These are phyloP conservation scores for Cardiospermum halicacabum DNA, from an alignment of 345 rosid species.

Conservation along the genomic window DNA sequence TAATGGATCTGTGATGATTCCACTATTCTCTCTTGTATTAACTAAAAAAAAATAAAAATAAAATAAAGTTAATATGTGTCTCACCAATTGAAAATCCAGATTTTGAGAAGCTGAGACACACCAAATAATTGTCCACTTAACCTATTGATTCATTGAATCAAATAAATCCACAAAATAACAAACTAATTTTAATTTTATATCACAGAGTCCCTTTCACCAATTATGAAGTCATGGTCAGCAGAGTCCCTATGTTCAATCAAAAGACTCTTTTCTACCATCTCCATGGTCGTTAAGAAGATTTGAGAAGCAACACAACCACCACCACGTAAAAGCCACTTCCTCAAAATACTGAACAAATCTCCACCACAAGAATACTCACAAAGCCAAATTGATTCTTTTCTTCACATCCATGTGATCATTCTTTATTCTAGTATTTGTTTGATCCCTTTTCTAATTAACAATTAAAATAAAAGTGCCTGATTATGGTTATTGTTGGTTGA, in stretches of 20 bases:
- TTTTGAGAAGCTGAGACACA: constrained; percentile 3
- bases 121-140: background rate
- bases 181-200: background rate
- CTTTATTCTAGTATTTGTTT: background rate
- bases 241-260: constrained; percentile 19
- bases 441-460: background rate
- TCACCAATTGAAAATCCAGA: constrained; percentile 6
- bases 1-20: background rate
- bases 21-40: background rate
- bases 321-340: constrained; percentile 10
- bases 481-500: background rate
- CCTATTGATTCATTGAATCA: background rate
- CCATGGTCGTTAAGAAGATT: constrained; percentile 11
- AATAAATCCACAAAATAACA: background rate
- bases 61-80: background rate
- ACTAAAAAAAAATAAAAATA: no score
- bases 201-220: constrained; percentile 7
- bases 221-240: constrained; percentile 13
- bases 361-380: constrained; percentile 17
- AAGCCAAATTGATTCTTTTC: constrained; percentile 6
- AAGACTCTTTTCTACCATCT: background rate
- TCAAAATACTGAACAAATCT: constrained; percentile 13
- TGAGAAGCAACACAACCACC: constrained; percentile 11
- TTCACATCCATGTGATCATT: constrained; percentile 5
- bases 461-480: constrained; percentile 2